These are phyloP conservation scores for Thermomyces lanuginosus DNA, from an alignment of 2,329 filamentous ascomycete genomes.

Conservation along the genomic window DNA sequence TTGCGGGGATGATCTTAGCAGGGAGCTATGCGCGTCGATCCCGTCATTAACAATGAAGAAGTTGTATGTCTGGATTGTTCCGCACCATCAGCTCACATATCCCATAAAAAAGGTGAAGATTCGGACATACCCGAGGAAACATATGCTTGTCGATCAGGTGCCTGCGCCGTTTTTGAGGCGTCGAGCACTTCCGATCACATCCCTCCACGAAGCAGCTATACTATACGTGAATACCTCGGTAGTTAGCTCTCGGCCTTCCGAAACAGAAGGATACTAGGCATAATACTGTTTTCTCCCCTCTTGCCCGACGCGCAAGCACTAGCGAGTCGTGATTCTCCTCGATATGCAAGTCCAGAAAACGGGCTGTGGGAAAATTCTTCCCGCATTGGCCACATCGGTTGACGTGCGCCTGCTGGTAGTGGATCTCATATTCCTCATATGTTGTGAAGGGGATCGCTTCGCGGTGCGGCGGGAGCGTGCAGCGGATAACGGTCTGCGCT, in stretches of 20 bases:
- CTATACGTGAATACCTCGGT: constrained; percentile 25
- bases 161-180: constrained; percentile 65
- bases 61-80: constrained; percentile 49
- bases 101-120: background rate
- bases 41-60: constrained; percentile 75
- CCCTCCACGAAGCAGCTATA: constrained; percentile 80
- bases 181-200: constrained; percentile 71
- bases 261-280: background rate
- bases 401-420: constrained; percentile 65
- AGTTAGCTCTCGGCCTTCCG: background rate
- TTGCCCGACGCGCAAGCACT: constrained; percentile 51
- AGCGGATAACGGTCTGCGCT: constrained; percentile 70
- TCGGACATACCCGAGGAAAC: constrained; percentile 49
- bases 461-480: constrained; percentile 64
- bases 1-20: constrained; percentile 39
- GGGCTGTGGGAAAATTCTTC: constrained; percentile 73
- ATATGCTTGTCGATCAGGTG: constrained; percentile 91
- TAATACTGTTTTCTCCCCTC: constrained; percentile 71
- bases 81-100: background rate
- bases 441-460: constrained; percentile 53
- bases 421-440: constrained; percentile 69
- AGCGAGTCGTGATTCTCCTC: constrained; percentile 83
- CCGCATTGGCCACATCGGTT: constrained; percentile 74
- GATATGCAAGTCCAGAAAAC: constrained; percentile 69
- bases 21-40: constrained; percentile 68